Evolutionary conservation across 2,329 filamentous ascomycete species (phyloP).

Genomic region (Aspergillus aculeatinus): DNA sequence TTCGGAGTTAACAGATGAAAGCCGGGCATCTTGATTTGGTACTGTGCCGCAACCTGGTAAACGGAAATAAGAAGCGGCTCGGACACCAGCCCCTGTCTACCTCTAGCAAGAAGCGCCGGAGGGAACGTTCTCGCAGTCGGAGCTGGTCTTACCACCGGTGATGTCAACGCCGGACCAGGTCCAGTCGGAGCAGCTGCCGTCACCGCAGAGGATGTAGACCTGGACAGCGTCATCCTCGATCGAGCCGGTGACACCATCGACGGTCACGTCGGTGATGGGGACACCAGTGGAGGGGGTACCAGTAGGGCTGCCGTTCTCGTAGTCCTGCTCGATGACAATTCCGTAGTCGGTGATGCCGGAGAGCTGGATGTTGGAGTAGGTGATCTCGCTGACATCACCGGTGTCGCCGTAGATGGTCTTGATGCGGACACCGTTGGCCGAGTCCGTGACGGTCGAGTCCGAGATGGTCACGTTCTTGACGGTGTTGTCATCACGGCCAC

Average conservation of each 20-base stretch:
- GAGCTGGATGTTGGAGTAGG: conserved; percentile 55
- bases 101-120: conserved; percentile 35
- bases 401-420: conserved; percentile 56
- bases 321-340: conserved; percentile 61
- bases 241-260: conserved; percentile 38
- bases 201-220: conserved; percentile 58
- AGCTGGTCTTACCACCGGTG: conserved; percentile 52
- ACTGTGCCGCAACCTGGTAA: neutral
- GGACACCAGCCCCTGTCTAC: neutral
- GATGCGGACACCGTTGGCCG: conserved; percentile 58
- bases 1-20: neutral
- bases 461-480: conserved; percentile 56
- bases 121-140: conserved; percentile 45
- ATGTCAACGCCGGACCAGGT: conserved; percentile 52
- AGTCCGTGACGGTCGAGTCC: conserved; percentile 52
- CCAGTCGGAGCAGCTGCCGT: conserved; percentile 54
- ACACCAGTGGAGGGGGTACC: conserved; percentile 40
- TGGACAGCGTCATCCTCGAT: conserved; percentile 37
- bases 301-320: conserved; percentile 50
- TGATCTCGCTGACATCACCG: conserved; percentile 53
- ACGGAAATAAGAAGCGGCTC: neutral
- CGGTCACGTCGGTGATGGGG: conserved; percentile 42
- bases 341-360: conserved; percentile 45
- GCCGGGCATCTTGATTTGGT: neutral
- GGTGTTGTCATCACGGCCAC: conserved; percentile 55